Evolutionary conservation across 2,329 filamentous ascomycete genomes (phyloP).

Genomic region (Arthrobotrys iridis): DNA sequence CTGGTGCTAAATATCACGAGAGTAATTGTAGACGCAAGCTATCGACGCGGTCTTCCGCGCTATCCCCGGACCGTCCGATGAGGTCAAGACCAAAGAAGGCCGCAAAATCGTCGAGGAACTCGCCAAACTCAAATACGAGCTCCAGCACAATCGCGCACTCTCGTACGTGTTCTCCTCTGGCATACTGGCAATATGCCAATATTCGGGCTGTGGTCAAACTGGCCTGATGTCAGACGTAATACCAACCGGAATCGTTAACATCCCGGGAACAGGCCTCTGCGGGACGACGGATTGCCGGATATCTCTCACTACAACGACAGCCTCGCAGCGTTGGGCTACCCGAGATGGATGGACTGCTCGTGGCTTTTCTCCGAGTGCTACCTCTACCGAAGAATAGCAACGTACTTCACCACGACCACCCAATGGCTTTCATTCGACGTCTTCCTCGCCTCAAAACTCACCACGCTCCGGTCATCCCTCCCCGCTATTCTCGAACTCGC

Average conservation of each 20-base stretch:
- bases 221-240: no score
- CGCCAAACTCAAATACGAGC: slow-evolving; percentile 87
- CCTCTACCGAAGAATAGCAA: slow-evolving; percentile 79
- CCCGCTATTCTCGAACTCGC: slow-evolving; percentile 85
- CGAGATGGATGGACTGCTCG: slow-evolving; percentile 82
- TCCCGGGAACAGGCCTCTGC: slow-evolving; percentile 51
- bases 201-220: no score
- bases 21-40: slow-evolving; percentile 75
- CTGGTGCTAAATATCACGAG: background rate
- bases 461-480: slow-evolving; percentile 89
- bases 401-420: slow-evolving; percentile 77
- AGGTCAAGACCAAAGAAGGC: slow-evolving; percentile 77
- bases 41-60: slow-evolving; percentile 94
- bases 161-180: slow-evolving; percentile 68
- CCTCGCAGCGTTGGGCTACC: slow-evolving; percentile 75
- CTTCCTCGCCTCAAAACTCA: slow-evolving; percentile 88
- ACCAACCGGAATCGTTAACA: background rate
- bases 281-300: slow-evolving; percentile 79
- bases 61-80: slow-evolving; percentile 69
- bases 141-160: slow-evolving; percentile 85
- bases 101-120: slow-evolving; percentile 85
- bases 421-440: slow-evolving; percentile 93
- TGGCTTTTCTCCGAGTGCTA: slow-evolving; percentile 97
- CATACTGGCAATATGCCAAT: background rate
- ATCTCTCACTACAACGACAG: slow-evolving; percentile 86